A percentile compares a stretch with the other conserved stretches of the same genome.
Evolutionary conservation across 2,329 filamentous ascomycete genomes (phyloP).

Genomic region (Xenosphaeropsis pyriputrescens): DNA sequence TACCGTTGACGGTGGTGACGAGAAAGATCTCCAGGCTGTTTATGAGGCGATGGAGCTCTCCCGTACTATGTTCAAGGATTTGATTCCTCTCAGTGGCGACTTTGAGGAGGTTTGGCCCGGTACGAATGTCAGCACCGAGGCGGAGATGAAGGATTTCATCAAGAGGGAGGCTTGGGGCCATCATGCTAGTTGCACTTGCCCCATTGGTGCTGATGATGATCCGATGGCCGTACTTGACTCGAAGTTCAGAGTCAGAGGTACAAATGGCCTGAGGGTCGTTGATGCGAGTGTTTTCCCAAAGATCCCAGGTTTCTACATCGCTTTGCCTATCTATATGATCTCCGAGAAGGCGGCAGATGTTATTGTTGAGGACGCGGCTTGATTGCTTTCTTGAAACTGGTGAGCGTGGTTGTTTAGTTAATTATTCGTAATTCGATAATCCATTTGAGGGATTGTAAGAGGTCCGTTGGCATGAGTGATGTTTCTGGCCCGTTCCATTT

Average conservation of each 20-base stretch:
- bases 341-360: slow-evolving; percentile 37
- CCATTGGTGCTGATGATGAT: slow-evolving; percentile 27
- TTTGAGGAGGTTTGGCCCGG: slow-evolving; percentile 28
- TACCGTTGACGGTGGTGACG: slow-evolving; percentile 3
- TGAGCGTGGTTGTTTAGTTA: too few relatives aligned
- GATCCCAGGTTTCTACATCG: slow-evolving; percentile 33
- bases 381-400: too few relatives aligned
- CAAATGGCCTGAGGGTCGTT: slow-evolving; percentile 40
- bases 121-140: slow-evolving; percentile 22
- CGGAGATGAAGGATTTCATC: slow-evolving; percentile 28
- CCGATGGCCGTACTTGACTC: slow-evolving; percentile 35
- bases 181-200: slow-evolving; percentile 38
- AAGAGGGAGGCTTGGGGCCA: slow-evolving; percentile 38
- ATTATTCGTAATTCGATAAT: too few relatives aligned
- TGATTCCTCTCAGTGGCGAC: slow-evolving; percentile 24
- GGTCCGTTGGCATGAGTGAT: too few relatives aligned
- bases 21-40: slow-evolving; percentile 4
- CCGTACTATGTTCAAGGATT: slow-evolving; percentile 20
- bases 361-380: slow-evolving; percentile 18
- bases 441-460: too few relatives aligned
- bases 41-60: slow-evolving; percentile 5
- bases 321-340: slow-evolving; percentile 36
- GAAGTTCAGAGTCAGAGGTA: slow-evolving; percentile 38
- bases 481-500: too few relatives aligned
- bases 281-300: slow-evolving; percentile 42